Percentiles rank a stretch among this genome's conserved stretches.
Evolutionary conservation across 2,329 filamentous ascomycete genomes (phyloP).

Genomic region (Hymenoscyphus albidus): DNA sequence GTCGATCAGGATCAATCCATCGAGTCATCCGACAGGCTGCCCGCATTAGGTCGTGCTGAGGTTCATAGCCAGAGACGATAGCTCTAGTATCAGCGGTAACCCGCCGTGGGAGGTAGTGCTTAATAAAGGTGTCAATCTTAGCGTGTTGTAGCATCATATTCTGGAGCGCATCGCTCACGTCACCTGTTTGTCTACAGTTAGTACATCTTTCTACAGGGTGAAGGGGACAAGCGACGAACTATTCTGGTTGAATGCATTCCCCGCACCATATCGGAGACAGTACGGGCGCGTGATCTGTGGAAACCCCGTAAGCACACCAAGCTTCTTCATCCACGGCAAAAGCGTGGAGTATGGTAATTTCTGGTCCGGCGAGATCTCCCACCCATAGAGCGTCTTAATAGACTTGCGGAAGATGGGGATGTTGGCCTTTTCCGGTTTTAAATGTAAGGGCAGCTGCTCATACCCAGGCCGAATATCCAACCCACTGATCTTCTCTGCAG

Average conservation of each 20-base stretch:
- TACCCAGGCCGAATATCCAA: conserved; percentile 32
- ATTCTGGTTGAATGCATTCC: conserved; percentile 27
- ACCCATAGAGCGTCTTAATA: conserved; percentile 22
- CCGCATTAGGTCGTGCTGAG: conserved; percentile 19
- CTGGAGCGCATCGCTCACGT: conserved; percentile 22
- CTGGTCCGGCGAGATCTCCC: conserved; percentile 23
- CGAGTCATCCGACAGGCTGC: conserved; percentile 20
- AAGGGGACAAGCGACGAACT: no score
- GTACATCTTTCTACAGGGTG: no score
- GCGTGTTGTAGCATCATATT: conserved; percentile 25
- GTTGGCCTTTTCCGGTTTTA: conserved; percentile 24
- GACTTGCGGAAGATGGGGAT: conserved; percentile 28
- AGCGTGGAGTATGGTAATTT: conserved; percentile 19
- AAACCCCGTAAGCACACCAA: conserved; percentile 23
- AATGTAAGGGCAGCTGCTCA: conserved; percentile 23
- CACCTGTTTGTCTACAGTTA: conserved; percentile 14
- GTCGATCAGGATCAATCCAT: conserved; percentile 21
- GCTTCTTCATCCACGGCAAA: conserved; percentile 20
- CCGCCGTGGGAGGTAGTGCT: conserved; percentile 19
- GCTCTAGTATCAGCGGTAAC: conserved; percentile 17
- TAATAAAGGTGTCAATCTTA: conserved; percentile 22
- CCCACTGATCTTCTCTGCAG: conserved; percentile 21
- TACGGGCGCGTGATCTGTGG: conserved; percentile 22
- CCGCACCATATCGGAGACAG: conserved; percentile 23
- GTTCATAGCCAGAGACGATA: conserved; percentile 19